Evolutionary conservation across 176 grass and related monocot genomes (phyloP), one percentile per base, ranked within the genome.

Genomic region (Carex pumila): DNA sequence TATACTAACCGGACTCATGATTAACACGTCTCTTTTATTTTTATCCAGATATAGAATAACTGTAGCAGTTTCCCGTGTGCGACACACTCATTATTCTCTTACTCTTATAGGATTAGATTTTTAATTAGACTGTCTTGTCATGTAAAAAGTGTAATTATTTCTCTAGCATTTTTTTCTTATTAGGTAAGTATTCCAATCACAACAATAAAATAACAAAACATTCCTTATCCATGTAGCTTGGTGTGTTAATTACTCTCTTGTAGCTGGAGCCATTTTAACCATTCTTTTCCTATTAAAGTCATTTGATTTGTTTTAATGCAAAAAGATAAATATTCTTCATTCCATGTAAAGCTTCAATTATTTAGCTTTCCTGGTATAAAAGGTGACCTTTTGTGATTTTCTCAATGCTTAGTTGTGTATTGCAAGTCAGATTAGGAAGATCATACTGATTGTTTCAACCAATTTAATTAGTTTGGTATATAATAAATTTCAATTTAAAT

Each of bases 271-370:
- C 78, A 34, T 81, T 61, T 81, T 43, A 80, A 39, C 53, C 77
- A 32, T 79, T 79, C 74, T 31, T 55, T 79, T 80, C 6, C 15
- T 36, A 60, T 13, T 21, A 6, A 41, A 41, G 29, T 31, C 78
- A 37, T 62, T 81, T 61, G 1, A 73, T 81, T 61, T 62, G 62
- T 58, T 81, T 49, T 11, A 49, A 81, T 81, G 18, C 3, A 61
- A 81, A 81, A 81, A 45, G 56, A 81, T 19, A 62, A 21, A 61
- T 62, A 81, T 81, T 81, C 78, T 81, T 61, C 56, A 61, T 81
- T 81, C 56, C 78, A 81, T 81, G 22, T 39, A 25, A 80, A 61
- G 52, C 25, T 79, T 39, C 25, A 60, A 79, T 79, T 79, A 79
- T 79, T 79, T 19, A 2, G 53, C n/a, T 79, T 37, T 54, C 53